Evolutionary conservation across 768 basidiomycete genomes (phyloP).

Genomic region (Lactarius hatsudake): DNA sequence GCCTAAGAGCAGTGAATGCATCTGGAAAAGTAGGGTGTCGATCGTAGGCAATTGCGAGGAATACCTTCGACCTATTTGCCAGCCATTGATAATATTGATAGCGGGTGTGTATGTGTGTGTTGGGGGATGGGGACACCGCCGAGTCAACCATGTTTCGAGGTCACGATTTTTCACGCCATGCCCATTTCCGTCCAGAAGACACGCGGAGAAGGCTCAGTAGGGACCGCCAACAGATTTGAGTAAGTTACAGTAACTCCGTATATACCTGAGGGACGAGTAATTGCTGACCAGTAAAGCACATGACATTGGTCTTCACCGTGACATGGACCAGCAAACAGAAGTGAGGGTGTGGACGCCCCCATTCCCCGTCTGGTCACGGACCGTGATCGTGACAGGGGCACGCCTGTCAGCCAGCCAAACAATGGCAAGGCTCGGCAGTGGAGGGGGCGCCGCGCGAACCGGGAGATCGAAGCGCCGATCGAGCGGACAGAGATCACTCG

Average conservation of each 20-base stretch:
- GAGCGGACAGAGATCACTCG: no score
- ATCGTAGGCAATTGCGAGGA: neutral
- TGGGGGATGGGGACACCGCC: neutral
- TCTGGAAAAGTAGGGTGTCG: neutral
- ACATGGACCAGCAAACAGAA: no score
- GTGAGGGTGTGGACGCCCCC: no score
- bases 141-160: neutral
- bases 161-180: neutral
- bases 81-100: neutral
- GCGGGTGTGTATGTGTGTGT: no score
- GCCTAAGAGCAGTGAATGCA: neutral
- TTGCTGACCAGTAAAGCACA: neutral
- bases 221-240: neutral
- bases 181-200: neutral
- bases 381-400: no score
- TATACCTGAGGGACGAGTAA: neutral
- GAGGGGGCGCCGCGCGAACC: no score
- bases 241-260: no score
- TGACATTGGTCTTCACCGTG: neutral
- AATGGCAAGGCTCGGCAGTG: no score
- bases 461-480: no score
- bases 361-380: no score
- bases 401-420: no score
- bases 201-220: neutral
- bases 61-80: neutral